phyloP scores from a whole-genome alignment of 2,329 filamentous ascomycete species.

The Fusarium solani-melongenae region DNA sequence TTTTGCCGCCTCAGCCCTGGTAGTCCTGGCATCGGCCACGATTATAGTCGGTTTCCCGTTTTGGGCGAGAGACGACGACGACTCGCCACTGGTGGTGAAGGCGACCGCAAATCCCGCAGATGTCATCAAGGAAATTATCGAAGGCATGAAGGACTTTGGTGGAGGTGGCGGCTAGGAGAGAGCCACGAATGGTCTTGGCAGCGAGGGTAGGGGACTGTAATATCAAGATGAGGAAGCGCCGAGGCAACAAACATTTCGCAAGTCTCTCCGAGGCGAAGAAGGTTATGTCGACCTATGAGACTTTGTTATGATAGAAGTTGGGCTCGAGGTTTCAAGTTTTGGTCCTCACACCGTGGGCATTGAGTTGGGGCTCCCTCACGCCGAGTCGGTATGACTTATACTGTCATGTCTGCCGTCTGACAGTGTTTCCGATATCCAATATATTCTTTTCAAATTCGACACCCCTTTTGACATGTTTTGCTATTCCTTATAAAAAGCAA shows the following conservation, averaged over 20 bases:
- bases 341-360: background rate
- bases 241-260: background rate
- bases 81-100: background rate
- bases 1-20: background rate
- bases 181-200: background rate
- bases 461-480: background rate
- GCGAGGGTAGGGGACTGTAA: background rate
- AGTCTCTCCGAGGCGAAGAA: background rate
- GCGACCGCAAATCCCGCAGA: background rate
- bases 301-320: background rate
- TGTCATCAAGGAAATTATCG: background rate
- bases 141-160: background rate
- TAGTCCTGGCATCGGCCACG: background rate
- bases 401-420: background rate
- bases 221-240: background rate
- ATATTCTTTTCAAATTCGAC: background rate
- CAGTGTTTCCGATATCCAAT: background rate
- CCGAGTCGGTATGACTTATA: background rate
- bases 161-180: background rate
- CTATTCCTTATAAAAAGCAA: background rate
- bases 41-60: background rate
- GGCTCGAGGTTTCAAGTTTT: background rate
- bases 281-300: background rate
- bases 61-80: background rate
- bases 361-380: background rate